phyloP scores from a whole-genome alignment of 2,329 filamentous ascomycete genomes.

The Fusarium sublunatum region DNA sequence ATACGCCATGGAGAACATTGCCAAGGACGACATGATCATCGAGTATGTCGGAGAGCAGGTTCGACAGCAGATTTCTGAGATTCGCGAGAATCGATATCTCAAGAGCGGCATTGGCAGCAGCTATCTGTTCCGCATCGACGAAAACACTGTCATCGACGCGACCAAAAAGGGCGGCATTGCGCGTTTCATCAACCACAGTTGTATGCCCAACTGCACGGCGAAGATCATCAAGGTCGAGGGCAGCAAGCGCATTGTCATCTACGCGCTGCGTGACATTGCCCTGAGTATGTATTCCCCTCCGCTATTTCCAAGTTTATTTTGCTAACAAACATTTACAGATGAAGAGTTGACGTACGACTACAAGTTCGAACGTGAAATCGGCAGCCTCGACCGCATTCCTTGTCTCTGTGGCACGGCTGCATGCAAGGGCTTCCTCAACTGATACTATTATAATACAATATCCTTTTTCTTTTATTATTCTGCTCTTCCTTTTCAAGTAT shows the following conservation, averaged over 20 bases:
- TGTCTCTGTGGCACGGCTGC: constrained; percentile 96
- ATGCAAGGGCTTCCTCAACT: constrained; percentile 99
- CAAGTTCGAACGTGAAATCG: constrained; percentile 98
- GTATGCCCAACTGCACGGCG: constrained; percentile 97
- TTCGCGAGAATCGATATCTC: constrained; percentile 90
- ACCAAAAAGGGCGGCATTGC: constrained; percentile 99
- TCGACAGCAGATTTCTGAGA: constrained; percentile 95
- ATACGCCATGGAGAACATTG: constrained; percentile 97
- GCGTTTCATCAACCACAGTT: constrained; percentile 98
- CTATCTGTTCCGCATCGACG: constrained; percentile 97
- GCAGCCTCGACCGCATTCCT: constrained; percentile 93
- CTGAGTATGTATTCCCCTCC: constrained; percentile 75
- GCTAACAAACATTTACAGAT: constrained; percentile 66
- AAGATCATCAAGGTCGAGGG: constrained; percentile 99
- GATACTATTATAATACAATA: constrained; percentile 50
- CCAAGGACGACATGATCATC: constrained; percentile 99
- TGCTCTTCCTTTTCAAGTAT: constrained; percentile 4
- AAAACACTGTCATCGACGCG: constrained; percentile 96
- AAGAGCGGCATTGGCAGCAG: constrained; percentile 97
- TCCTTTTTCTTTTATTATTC: constrained; percentile 27
- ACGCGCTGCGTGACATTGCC: constrained; percentile 92
- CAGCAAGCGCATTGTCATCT: constrained; percentile 98
- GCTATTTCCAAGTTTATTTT: neutral
- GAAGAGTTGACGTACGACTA: constrained; percentile 99
- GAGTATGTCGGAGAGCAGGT: constrained; percentile 99